A percentile compares a stretch with the other conserved stretches of the same genome.
These are phyloP conservation scores for Globisporangium paddicum DNA, from an alignment of 352 stramenopile genomes.

Conservation along the genomic window DNA sequence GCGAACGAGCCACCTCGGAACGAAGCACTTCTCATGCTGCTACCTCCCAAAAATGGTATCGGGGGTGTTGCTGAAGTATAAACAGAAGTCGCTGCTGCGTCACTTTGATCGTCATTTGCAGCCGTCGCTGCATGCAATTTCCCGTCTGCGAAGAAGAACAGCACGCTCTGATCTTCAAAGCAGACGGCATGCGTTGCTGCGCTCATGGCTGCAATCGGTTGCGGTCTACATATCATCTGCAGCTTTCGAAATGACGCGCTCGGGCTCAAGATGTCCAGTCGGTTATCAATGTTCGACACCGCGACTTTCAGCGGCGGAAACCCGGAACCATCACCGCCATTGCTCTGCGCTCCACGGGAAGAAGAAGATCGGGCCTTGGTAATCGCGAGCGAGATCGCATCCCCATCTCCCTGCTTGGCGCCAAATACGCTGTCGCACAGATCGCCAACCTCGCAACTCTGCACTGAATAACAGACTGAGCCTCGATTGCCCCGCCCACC, in stretches of 20 bases:
- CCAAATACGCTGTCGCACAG: conserved; percentile 48
- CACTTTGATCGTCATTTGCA: conserved; percentile 11
- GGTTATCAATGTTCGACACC: conserved; percentile 32
- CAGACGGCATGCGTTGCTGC: conserved; percentile 29
- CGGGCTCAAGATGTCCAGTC: conserved; percentile 30
- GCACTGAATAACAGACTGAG: conserved; percentile 36
- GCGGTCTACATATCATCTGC: conserved; percentile 22
- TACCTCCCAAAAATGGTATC: not conserved
- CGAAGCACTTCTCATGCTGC: not conserved
- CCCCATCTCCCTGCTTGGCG: conserved; percentile 16
- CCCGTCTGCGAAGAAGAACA: conserved; percentile 31
- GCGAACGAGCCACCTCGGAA: not conserved
- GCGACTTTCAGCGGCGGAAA: conserved; percentile 23
- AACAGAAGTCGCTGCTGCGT: conserved; percentile 6
- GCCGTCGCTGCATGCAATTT: conserved; percentile 28
- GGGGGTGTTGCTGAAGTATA: not conserved
- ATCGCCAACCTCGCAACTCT: conserved; percentile 49
- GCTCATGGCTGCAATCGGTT: conserved; percentile 20
- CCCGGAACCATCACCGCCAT: not conserved
- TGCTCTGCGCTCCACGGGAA: not conserved
- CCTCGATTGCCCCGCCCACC: conserved; percentile 13
- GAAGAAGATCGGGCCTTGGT: conserved; percentile 16
- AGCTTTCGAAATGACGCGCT: conserved; percentile 33
- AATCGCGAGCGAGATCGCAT: conserved; percentile 23
- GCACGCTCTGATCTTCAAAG: conserved; percentile 29